phyloP scores from a whole-genome alignment of 192 early-diverging fungal genomes.

The Spinellus fusiger region DNA sequence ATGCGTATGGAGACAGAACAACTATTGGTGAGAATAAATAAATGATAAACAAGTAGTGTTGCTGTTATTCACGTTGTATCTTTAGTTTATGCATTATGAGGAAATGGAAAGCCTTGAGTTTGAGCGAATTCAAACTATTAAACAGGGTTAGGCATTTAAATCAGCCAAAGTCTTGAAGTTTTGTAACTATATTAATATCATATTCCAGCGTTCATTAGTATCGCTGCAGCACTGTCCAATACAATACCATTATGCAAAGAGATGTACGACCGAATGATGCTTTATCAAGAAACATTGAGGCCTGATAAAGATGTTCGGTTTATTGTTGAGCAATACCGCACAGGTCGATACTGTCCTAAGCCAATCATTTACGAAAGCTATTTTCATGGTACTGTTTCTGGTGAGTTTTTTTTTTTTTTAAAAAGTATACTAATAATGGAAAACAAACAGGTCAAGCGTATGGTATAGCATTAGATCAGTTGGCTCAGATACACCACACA shows the following conservation, averaged over 20 bases:
- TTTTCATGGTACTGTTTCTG: conserved; percentile 54
- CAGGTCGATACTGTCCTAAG: conserved; percentile 58
- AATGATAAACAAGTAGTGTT: too few relatives aligned
- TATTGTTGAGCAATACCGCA: conserved; percentile 70
- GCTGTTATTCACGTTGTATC: too few relatives aligned
- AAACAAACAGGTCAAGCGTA: conserved; percentile 56
- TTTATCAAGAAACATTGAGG: conserved; percentile 62
- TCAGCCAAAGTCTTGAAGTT: background rate
- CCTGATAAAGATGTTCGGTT: conserved; percentile 70
- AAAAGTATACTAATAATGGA: background rate
- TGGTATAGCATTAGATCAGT: conserved; percentile 67
- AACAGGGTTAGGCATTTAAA: conserved; percentile 33
- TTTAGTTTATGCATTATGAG: conserved; percentile 39
- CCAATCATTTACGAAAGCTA: conserved; percentile 63
- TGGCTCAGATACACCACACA: conserved; percentile 49
- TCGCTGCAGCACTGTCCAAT: conserved; percentile 44
- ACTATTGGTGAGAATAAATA: conserved; percentile 37
- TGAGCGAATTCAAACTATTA: conserved; percentile 46
- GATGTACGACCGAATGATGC: conserved; percentile 52
- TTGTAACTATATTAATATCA: background rate
- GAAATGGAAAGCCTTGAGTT: conserved; percentile 42
- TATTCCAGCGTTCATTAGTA: conserved; percentile 42
- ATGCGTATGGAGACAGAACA: conserved; percentile 63
- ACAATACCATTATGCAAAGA: conserved; percentile 46
- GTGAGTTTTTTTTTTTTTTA: conserved; percentile 18